A percentile compares a stretch with the other conserved stretches of the same genome.
Conservation (phyloP, 257 asterid genomes). For the Verbena officinalis region DNA sequence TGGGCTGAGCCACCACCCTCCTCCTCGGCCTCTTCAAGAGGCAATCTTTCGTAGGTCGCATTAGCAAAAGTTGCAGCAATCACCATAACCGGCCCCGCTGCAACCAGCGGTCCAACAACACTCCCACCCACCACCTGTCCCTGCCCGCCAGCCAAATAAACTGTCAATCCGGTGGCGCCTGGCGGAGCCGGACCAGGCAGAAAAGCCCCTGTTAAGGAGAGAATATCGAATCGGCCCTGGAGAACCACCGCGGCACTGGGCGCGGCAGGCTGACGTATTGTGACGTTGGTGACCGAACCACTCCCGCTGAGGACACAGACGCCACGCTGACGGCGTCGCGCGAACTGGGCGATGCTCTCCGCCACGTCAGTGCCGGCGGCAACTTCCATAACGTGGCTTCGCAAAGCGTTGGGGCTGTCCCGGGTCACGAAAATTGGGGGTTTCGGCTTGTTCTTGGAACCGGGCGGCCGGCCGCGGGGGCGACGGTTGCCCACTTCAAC, state of each 20-base stretch:
- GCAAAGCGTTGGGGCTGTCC: slow-evolving; percentile 51
- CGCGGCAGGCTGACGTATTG: slow-evolving; percentile 44
- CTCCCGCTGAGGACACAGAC: slow-evolving; percentile 48
- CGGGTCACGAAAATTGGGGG: slow-evolving; percentile 53
- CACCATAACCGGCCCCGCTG: slow-evolving; percentile 49
- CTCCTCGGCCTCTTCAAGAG: slow-evolving; percentile 44
- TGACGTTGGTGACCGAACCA: slow-evolving; percentile 47
- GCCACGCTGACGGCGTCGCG: slow-evolving; percentile 50
- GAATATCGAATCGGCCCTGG: slow-evolving; percentile 48
- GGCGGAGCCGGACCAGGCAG: slow-evolving; percentile 49
- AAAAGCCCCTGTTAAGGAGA: slow-evolving; percentile 42
- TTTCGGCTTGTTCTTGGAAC: slow-evolving; percentile 49
- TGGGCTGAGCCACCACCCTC: slow-evolving; percentile 36
- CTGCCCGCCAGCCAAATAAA: slow-evolving; percentile 40
- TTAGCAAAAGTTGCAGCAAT: slow-evolving; percentile 47
- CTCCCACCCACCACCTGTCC: slow-evolving; percentile 54
- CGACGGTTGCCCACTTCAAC: slow-evolving; percentile 46
- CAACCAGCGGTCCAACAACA: slow-evolving; percentile 46
- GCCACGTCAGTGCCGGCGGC: slow-evolving; percentile 48
- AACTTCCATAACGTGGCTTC: slow-evolving; percentile 50
- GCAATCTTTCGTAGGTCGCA: slow-evolving; percentile 48
- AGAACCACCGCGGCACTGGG: slow-evolving; percentile 43
- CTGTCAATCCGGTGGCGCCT: slow-evolving; percentile 45
- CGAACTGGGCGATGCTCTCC: slow-evolving; percentile 51
- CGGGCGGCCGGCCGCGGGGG: slow-evolving; percentile 48